These are phyloP conservation scores for Babesia ovata DNA, from an alignment of 169 alveolate genomes.

Conservation along the genomic window DNA sequence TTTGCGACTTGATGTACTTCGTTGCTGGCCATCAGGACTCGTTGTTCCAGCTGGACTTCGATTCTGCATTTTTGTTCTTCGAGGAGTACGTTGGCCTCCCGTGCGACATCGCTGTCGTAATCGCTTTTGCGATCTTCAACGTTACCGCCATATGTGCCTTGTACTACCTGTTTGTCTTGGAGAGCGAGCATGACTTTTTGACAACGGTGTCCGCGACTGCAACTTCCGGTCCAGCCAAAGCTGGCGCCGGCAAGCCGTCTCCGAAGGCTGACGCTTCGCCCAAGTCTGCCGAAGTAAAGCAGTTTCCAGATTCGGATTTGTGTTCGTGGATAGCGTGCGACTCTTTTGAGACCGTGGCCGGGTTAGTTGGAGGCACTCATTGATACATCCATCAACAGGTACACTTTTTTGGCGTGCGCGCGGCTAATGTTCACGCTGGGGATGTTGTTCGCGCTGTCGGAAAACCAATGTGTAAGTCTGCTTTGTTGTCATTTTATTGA, in stretches of 20 bases:
- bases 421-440: conserved; percentile 11
- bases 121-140: conserved; percentile 20
- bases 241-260: neutral
- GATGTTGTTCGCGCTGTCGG: conserved; percentile 1
- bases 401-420: conserved; percentile 15
- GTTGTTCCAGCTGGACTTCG: conserved; percentile 29
- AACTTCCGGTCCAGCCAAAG: neutral
- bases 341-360: neutral
- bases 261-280: neutral
- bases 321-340: conserved; percentile 2
- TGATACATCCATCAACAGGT: neutral
- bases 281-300: too few relatives aligned
- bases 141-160: neutral
- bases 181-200: conserved; percentile 9
- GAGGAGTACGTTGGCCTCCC: conserved; percentile 2
- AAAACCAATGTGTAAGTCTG: conserved; percentile 21
- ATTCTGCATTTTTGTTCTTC: conserved; percentile 24
- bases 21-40: conserved; percentile 37
- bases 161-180: neutral
- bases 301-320: neutral
- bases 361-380: neutral
- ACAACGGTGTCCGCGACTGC: neutral
- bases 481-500: neutral
- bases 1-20: conserved; percentile 24
- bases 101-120: neutral